Conservation (phyloP, 108 stramenopile species). For the Tribonema minus region DNA sequence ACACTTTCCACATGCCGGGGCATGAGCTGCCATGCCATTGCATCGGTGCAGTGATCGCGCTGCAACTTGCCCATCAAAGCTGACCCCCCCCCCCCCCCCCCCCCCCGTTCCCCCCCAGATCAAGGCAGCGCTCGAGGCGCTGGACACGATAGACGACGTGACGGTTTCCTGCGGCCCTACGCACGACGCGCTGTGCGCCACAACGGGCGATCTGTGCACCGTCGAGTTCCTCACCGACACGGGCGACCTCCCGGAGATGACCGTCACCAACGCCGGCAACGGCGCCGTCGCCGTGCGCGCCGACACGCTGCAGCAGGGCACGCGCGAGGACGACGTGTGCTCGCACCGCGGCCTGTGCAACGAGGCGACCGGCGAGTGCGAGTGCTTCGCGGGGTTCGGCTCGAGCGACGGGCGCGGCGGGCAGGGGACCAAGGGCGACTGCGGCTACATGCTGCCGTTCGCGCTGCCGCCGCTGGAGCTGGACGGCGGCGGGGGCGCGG, state of each 20-base stretch:
- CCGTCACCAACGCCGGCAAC: background rate
- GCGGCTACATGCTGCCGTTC: background rate
- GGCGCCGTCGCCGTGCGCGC: background rate
- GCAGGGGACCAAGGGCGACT: constrained; percentile 26
- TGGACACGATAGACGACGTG: constrained; percentile 65
- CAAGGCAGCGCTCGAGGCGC: constrained; percentile 63
- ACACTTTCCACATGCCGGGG: background rate
- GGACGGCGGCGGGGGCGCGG: no score
- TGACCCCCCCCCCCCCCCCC: no score
- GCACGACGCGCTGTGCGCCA: constrained; percentile 17
- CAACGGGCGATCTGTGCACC: background rate
- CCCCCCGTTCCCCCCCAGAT: constrained; percentile 58
- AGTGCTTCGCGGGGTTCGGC: constrained; percentile 52
- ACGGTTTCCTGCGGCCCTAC: constrained; percentile 41
- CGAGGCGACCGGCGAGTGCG: constrained; percentile 8
- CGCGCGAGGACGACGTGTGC: background rate
- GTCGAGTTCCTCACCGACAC: constrained; percentile 30
- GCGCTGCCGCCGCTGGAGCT: no score
- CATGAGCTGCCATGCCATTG: background rate
- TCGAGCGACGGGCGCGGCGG: constrained; percentile 39
- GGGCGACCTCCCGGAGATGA: constrained; percentile 6
- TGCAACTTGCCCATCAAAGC: no score
- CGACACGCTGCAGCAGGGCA: background rate
- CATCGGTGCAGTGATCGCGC: background rate
- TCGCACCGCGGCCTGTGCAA: background rate